A percentile compares a stretch with the other conserved stretches of the same genome.
phyloP scores from a whole-genome alignment of 768 basidiomycete species.

The Galerina marginata region DNA sequence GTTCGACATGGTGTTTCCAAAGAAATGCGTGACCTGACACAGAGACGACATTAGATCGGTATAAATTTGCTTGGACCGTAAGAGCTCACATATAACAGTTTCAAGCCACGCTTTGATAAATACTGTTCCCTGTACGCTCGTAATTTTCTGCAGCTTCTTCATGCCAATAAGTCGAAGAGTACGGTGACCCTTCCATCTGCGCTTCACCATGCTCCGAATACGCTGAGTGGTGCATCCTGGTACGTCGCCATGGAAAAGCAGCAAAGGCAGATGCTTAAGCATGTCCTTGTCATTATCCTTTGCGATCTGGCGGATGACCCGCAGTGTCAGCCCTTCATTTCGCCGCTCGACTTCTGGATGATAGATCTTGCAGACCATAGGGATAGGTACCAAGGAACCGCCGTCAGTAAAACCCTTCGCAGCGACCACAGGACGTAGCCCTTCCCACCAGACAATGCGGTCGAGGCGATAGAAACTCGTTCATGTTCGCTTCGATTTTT shows the following conservation, averaged over 20 bases:
- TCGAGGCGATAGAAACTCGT: background rate
- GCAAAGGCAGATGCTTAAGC: slow-evolving; percentile 4
- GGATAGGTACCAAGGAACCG: background rate
- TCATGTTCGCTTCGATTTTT: background rate
- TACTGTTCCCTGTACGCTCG: background rate
- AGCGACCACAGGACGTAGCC: background rate
- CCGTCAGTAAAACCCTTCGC: background rate
- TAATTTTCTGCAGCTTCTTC: slow-evolving; percentile 9
- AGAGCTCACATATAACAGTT: slow-evolving; percentile 7
- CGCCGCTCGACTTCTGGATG: slow-evolving; percentile 7
- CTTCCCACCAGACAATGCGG: slow-evolving; percentile 1
- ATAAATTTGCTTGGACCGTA: background rate
- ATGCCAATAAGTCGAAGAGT: slow-evolving; percentile 4
- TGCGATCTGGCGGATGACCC: slow-evolving; percentile 1
- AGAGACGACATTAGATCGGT: background rate
- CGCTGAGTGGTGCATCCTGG: slow-evolving; percentile 2
- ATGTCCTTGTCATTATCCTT: background rate
- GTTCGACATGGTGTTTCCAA: slow-evolving; percentile 30
- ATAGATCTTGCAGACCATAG: slow-evolving; percentile 10
- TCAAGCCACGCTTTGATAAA: slow-evolving; percentile 16
- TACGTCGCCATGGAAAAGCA: slow-evolving; percentile 11
- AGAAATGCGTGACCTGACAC: slow-evolving; percentile 29
- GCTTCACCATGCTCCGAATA: slow-evolving; percentile 7
- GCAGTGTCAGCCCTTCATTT: slow-evolving; percentile 6
- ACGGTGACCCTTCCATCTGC: slow-evolving; percentile 6